Base-by-base conservation (phyloP, 2,329 filamentous ascomycete species). In the Didymella pinodella region DNA sequence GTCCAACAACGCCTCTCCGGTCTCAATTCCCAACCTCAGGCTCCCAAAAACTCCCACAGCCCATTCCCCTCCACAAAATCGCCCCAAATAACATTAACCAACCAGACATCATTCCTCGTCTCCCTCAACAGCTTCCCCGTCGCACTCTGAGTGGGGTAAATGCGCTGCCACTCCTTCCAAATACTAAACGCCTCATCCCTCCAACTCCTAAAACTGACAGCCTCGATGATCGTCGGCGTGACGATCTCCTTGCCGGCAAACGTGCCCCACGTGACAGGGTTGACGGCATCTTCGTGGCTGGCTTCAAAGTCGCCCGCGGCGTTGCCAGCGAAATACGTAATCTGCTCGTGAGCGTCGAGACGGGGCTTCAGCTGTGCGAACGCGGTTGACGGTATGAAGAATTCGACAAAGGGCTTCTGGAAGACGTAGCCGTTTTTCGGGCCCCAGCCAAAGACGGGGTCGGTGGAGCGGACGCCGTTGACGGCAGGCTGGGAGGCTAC, bases 321-420 rank as follows among this genome's bases (percentile, higher is more conserved):
- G 75, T 96, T 96, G 50, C 88, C 87, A 4, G 94, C 94, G 77
- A 96, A 97, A 84, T 92, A 99, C 65, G 90, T 92, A 36, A 97
- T 85, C 49, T 86, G 84, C 41, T 89, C 87, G 48, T 87, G 83
- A 16, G 86, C 80, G 53, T 86, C 86, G 34, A 98, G 85, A 58
- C 86, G 85, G 4, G 83, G 82, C 63, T 86, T 85, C 31, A 99
- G 83, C 1, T 75, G 75, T 16, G 80, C 77, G 88, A 93, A 98
- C 75, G 94, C 91, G 0, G 84, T 77, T 0, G 83, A 80, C 0
- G 93, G 88, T 57, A 96, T 81, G 83, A 99, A 99, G 80, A 98
- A 92, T 77, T 99, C 95, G 50, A 99, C 93, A 77, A 99, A 99
- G 0, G 94, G 90, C 79, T 98, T 99, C 74, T 99, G 95, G 82